Evolutionary conservation across 352 stramenopile genomes (phyloP), one percentile per base, ranked within the genome.

Genomic region (Phytophthora meadii): DNA sequence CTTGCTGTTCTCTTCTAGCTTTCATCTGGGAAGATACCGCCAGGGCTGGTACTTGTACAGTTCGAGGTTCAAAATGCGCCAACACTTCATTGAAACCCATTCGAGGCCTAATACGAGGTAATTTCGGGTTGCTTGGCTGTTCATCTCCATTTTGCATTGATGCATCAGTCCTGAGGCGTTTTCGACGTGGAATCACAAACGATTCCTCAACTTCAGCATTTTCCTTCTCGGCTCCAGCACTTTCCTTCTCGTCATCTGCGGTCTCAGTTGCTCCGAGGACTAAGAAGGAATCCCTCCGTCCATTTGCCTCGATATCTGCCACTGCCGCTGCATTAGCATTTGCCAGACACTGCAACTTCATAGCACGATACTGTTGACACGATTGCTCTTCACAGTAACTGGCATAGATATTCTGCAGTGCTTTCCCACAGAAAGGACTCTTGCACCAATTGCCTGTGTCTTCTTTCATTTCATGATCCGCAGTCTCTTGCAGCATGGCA

Each of bases 361-460:
- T 24, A 1, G 61, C 68, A 32, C 81, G 79, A 48, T 82, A 80
- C 34, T 71, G 56, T 56, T 88, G 81, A 39, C 81, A 90, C 22
- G 24, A 11, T 27, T 58, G 78, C 12, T 74, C 61, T 27, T 79
- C 68, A 44, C 79, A 90, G 55, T 75, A 90, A 5, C 42, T 46
- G 15, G 59, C 50, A 15, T 64, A 62, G n/a, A 45, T 56, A 56
- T 76, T 88, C 17, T 14, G 24, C 42, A 87, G 48, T 28, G 14
- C 36, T 5, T 48, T 52, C 15, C 54, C 50, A 24, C 79, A 90
- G 52, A 87, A 84, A 41, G 81, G 77, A 32, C 87, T 90, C 49
- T 37, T 36, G 57, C 76, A 84, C 12, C 39, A 12, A 25, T 39
- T 58, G 10, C 5, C 19, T 42, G 36, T 25, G 24, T 30, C 47